Evolutionary conservation across 2,329 filamentous ascomycete genomes (phyloP), one percentile per base, ranked within the genome.

Genomic region (Alternaria atra): DNA sequence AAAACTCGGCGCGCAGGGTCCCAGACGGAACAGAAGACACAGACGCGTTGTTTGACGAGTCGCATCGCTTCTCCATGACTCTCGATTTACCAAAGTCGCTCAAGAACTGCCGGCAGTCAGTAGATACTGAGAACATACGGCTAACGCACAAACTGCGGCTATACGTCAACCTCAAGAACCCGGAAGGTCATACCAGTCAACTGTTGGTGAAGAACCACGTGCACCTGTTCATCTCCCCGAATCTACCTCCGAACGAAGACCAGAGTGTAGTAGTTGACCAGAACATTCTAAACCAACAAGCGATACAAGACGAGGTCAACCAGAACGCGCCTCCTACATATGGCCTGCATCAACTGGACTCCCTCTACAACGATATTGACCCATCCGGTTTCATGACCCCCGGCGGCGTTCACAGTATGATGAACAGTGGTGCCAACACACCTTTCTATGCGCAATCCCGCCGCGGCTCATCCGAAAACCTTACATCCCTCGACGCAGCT

Each of bases 151-250:
- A 97, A 81, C 86, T 98, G 68, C 94, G 94, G 81, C 86, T 98
- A 73, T 93, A 92, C 51, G 90, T 98, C 61, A 92, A 94, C 47
- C 86, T 99, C 39, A 91, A 93, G 79, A 98, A 99, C 71, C 94
- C 95, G 0, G 95, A 99, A 76, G 94, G 94, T 0, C 95, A 98
- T 75, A 86, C 94, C 56, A 97, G 94, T 57, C 94, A 98, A 89
- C 87, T 97, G 53, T 90, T 94, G 53, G 94, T 94, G 47, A 95
- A 93, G 42, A 87, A 98, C 32, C 94, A 95, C 1, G 87, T 98
- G 15, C 93, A 93, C 55, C 90, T 99, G 39, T 97, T 97, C 80
- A 97, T 98, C 68, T 99, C 95, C 5, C 94, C 95, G 0, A 95
- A 95, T 73, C 89, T 97, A 71, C 91, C 93, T 0, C 87, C 97